Percentiles rank a stretch among this genome's conserved stretches.
Evolutionary conservation across 1,139 yeast genomes (phyloP).

Genomic region (Nakaseomyces uthaithaninus): DNA sequence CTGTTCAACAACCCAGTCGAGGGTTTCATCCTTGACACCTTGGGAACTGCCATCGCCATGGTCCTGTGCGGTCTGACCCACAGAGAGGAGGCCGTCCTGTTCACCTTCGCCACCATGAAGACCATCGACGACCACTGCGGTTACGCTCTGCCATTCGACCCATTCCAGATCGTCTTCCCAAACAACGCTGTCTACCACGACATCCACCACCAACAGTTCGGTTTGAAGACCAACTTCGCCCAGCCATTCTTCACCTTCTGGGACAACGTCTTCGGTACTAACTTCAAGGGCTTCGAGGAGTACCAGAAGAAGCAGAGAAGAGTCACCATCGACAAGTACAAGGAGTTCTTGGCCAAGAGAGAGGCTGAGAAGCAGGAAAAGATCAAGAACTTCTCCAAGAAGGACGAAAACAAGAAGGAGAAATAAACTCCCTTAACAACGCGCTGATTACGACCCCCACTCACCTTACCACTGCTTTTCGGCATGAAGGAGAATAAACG

Average conservation of each 20-base stretch:
- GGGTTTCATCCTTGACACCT: slow-evolving; percentile 84
- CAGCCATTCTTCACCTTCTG: slow-evolving; percentile 95
- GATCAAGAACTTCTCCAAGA: slow-evolving; percentile 10
- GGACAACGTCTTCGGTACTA: slow-evolving; percentile 69
- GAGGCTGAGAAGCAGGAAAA: slow-evolving; percentile 22
- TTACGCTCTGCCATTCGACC: slow-evolving; percentile 81
- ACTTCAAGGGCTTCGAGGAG: slow-evolving; percentile 56
- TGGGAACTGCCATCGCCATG: slow-evolving; percentile 83
- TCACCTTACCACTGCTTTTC: not conserved
- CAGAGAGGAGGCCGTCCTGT: slow-evolving; percentile 67
- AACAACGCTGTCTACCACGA: slow-evolving; percentile 94
- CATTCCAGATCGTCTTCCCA: slow-evolving; percentile 83
- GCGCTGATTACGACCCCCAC: too few relatives aligned
- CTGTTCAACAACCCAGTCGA: slow-evolving; percentile 88
- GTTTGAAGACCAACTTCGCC: slow-evolving; percentile 86
- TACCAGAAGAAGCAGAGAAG: slow-evolving; percentile 50
- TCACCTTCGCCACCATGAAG: slow-evolving; percentile 83
- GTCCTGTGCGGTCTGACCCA: slow-evolving; percentile 55
- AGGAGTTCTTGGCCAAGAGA: slow-evolving; percentile 47
- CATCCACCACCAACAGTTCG: slow-evolving; percentile 94
- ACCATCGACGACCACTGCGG: slow-evolving; percentile 99
- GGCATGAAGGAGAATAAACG: too few relatives aligned
- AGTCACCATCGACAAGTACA: slow-evolving; percentile 54
- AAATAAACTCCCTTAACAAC: slow-evolving; percentile 6
- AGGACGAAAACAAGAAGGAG: slow-evolving; percentile 11